Evolutionary conservation across 306 rosid species (phyloP), one percentile per base, ranked within the genome.

Genomic region (Begonia masoniana): DNA sequence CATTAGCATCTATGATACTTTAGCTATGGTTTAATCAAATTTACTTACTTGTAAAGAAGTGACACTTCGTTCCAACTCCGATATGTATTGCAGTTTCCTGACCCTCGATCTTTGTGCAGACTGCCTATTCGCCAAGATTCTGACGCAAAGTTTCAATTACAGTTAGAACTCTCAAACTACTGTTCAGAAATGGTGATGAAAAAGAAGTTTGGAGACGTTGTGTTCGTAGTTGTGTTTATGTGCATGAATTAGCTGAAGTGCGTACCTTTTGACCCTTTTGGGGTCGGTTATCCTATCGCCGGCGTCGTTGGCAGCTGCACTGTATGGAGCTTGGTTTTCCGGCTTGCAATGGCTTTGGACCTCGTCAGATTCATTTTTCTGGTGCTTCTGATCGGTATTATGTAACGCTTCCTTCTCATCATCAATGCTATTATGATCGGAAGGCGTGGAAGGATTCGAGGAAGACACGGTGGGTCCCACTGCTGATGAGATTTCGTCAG

Each of bases 51-150:
- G 99, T 61, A 91, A 70, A 54, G 99, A 86, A 56, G 81, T 83
- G 62, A 91, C 93, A 66, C 84, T 91, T 24, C 93, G 70, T 61
- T 91, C 99, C 6, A 91, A 92, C 74, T 91, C 99, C 59, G 86
- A 83, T 70, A 86, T 83, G 74, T 91, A 86, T 69, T 91, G 96
- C 36, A 91, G 82, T 71, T 86, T 91, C 80, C 96, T 81, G 55
- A 91, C 99, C 65, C 99, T 76, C 59, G 99, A 86, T 81, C 94
- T 79, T 57, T 91, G 99, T 0, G 99, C 99, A 2, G 96, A 91
- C 77, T 91, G 96, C 63, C 99, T 78, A 74, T 91, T 91, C 61
- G 99, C 99, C 80, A 91, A 64, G 51, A 91, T 91, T 72, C 99
- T 91, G 67, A 61, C 62, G 51, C 43, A 54, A 43, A 56, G 43